Evolutionary conservation across 2,329 filamentous ascomycete genomes (phyloP).

Genomic region (Trichoderma koningii): DNA sequence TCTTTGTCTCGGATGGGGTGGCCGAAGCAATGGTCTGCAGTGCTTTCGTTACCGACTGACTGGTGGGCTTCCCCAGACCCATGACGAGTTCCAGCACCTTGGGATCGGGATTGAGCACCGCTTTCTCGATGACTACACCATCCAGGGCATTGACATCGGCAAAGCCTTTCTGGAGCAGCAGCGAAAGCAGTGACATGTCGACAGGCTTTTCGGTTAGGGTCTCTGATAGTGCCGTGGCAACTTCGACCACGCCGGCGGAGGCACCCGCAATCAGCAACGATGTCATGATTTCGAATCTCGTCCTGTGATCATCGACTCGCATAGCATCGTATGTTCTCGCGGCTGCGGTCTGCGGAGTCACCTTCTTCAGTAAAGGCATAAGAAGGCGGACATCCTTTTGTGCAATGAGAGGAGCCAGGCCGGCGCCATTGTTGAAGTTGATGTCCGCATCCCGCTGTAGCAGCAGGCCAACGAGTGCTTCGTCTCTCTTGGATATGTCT

Average conservation of each 20-base stretch:
- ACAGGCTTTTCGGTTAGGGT: slow-evolving; percentile 49
- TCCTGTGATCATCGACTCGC: slow-evolving; percentile 45
- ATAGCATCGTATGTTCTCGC: slow-evolving; percentile 54
- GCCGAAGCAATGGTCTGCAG: slow-evolving; percentile 48
- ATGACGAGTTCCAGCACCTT: slow-evolving; percentile 53
- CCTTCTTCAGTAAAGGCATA: slow-evolving; percentile 48
- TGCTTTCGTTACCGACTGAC: slow-evolving; percentile 47
- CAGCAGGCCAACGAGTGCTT: slow-evolving; percentile 54
- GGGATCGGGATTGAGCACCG: slow-evolving; percentile 48
- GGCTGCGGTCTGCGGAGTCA: slow-evolving; percentile 50
- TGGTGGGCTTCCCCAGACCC: slow-evolving; percentile 48
- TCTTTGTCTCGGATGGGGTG: slow-evolving; percentile 50
- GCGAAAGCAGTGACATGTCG: slow-evolving; percentile 52
- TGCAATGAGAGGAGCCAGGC: slow-evolving; percentile 50
- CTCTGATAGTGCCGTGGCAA: slow-evolving; percentile 47
- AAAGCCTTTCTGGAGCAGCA: slow-evolving; percentile 53
- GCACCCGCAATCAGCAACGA: slow-evolving; percentile 52
- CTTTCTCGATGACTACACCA: slow-evolving; percentile 47
- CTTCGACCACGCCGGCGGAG: slow-evolving; percentile 45
- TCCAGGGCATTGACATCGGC: slow-evolving; percentile 55
- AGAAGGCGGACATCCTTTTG: slow-evolving; percentile 53
- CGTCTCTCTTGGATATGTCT: slow-evolving; percentile 50
- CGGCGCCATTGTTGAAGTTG: slow-evolving; percentile 56
- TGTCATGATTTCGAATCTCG: slow-evolving; percentile 50
- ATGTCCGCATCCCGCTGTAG: slow-evolving; percentile 56